Base-by-base conservation (phyloP, 2,329 filamentous ascomycete species). In the Colletotrichum euphorbiae region DNA sequence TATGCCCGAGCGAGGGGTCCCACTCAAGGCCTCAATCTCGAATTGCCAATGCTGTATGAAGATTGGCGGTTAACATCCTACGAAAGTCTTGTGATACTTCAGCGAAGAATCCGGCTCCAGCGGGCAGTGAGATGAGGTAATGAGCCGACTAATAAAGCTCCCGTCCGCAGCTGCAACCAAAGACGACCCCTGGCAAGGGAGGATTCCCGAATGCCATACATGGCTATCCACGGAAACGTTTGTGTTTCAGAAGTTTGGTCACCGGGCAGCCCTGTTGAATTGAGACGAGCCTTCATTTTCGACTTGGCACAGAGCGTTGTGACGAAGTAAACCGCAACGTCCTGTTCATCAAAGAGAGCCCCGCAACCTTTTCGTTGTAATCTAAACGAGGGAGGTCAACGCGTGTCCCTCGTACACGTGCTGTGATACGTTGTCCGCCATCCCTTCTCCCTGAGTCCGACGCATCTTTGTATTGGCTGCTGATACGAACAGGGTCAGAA, bases 161-260 rank as follows among this genome's bases (percentile, higher is more conserved):
- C 33, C n/a, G 48, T 42, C n/a, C 51, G 31, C 59, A 63, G 38
- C 45, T 59, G 65, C 61, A 46, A 58, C 28, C 65, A 46, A 42
- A 28, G 21, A 48, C n/a, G 36, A 38, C 46, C 54, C 65, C 61
- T 59, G 55, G 17, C 17, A 54, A 36, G 33, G 31, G 38, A n/a
- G 33, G 40, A 51, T 65, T 63, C 17, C 65, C 19, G 54, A 68
- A 36, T 54, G 8, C 36, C 63, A 57, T 59, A 46, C 48, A 43
- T 65, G 52, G 65, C 55, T 55, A 64, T 50, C 17, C 40, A 33
- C 45, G 60, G 61, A 66, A 59, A 50, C 61, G 24, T 19, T 48
- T 55, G 40, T 55, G 54, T 65, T 66, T 60, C 66, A 55, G 62
- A 59, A 65, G 6, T 50, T n/a, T 59, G 48, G 46, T 58, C 48